Percentiles rank a stretch among this genome's conserved stretches.
These are phyloP conservation scores for Carpinus fangiana DNA, from an alignment of 306 rosid species.

Conservation along the genomic window DNA sequence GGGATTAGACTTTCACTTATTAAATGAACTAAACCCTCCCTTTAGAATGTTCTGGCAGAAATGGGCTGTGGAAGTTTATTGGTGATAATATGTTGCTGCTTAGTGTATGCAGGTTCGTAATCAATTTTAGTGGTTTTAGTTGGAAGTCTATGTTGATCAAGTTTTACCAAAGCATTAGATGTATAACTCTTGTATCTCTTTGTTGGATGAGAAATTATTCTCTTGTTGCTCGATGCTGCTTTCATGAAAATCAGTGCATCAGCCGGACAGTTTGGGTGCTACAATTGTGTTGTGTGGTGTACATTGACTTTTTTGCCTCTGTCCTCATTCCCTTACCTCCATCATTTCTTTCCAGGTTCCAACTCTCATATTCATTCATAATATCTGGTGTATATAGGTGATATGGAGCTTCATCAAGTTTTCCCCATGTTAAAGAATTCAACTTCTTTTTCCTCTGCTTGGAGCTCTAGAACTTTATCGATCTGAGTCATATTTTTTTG, in stretches of 20 bases:
- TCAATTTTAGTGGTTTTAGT: background rate
- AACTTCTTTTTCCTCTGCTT: background rate
- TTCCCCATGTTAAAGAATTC: background rate
- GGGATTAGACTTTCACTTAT: background rate
- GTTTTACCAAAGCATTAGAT: background rate
- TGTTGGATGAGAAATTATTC: background rate
- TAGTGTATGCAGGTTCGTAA: background rate
- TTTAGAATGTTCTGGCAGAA: too few species aligned
- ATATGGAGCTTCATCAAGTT: background rate
- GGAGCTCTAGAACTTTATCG: too few species aligned
- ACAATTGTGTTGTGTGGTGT: too few species aligned
- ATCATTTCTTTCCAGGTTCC: too few species aligned
- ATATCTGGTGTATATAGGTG: background rate
- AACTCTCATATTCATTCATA: background rate
- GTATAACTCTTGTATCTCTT: too few species aligned
- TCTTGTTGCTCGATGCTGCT: background rate
- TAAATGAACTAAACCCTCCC: too few species aligned
- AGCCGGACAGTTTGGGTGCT: background rate
- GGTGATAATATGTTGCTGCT: background rate
- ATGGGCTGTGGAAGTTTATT: too few species aligned
- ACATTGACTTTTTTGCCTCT: too few species aligned
- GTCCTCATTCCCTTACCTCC: too few species aligned
- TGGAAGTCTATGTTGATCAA: background rate
- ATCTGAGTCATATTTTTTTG: too few species aligned
- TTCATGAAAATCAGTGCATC: background rate